Conservation (phyloP, 2,329 filamentous ascomycete species). For the Claviceps maximensis region DNA sequence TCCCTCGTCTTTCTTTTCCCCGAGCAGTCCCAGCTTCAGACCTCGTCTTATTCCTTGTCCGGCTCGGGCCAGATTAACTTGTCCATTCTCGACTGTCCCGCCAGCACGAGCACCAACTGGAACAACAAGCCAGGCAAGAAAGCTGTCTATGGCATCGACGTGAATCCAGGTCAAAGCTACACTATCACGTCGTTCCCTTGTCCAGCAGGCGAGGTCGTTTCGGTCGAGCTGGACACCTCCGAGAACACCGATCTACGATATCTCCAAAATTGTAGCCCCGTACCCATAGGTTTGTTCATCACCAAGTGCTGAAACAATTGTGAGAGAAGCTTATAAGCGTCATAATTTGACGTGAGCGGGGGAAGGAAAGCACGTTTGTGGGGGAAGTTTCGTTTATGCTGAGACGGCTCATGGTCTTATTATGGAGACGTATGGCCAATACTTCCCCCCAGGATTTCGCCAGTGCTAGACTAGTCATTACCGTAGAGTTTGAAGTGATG, state of each 20-base stretch:
- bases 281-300: conserved; percentile 28
- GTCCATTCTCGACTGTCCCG: conserved; percentile 31
- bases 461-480: background rate
- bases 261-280: conserved; percentile 50
- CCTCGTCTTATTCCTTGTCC: conserved; percentile 36
- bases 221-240: conserved; percentile 34
- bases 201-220: conserved; percentile 36
- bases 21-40: conserved; percentile 38
- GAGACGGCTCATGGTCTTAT: background rate
- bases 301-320: conserved; percentile 16
- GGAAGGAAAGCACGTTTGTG: background rate
- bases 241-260: conserved; percentile 41
- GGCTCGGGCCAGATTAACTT: conserved; percentile 41
- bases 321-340: background rate
- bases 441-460: background rate
- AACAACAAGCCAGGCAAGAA: conserved; percentile 33
- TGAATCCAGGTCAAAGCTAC: conserved; percentile 42
- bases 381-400: background rate
- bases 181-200: conserved; percentile 40
- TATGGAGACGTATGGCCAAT: background rate
- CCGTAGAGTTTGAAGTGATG: background rate
- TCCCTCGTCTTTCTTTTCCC: conserved; percentile 54
- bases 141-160: conserved; percentile 27
- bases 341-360: background rate
- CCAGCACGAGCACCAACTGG: conserved; percentile 35